phyloP scores from a whole-genome alignment of 192 early-diverging fungal species.

The Dissophora ornata region DNA sequence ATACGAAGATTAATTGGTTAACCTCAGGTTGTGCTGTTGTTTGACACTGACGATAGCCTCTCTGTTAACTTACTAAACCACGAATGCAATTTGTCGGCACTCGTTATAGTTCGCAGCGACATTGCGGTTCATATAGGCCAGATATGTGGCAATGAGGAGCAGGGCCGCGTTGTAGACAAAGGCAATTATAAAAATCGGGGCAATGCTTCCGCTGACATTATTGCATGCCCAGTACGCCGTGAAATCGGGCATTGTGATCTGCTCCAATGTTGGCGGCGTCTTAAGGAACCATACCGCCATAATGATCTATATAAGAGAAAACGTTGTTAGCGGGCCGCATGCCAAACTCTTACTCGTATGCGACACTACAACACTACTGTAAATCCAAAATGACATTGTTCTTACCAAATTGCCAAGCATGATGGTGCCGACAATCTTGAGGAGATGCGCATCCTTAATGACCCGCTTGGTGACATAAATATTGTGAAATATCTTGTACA shows the following conservation, averaged over 20 bases:
- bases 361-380: too few relatives aligned
- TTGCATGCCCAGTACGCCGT: slow-evolving; percentile 36
- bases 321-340: too few relatives aligned
- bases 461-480: slow-evolving; percentile 50
- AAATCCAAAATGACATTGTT: too few relatives aligned
- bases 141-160: slow-evolving; percentile 32
- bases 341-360: too few relatives aligned
- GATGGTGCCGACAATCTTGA: slow-evolving; percentile 45
- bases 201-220: slow-evolving; percentile 2
- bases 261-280: slow-evolving; percentile 17
- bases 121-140: slow-evolving; percentile 55
- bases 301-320: slow-evolving; percentile 52
- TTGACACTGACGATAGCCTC: too few relatives aligned
- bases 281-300: slow-evolving; percentile 39
- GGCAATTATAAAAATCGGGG: slow-evolving; percentile 32
- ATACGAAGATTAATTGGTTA: background rate
- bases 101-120: slow-evolving; percentile 61
- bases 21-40: too few relatives aligned
- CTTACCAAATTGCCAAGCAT: slow-evolving; percentile 50
- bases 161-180: slow-evolving; percentile 56
- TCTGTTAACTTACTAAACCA: slow-evolving; percentile 60
- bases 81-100: slow-evolving; percentile 59
- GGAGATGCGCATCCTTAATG: slow-evolving; percentile 44
- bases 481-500: slow-evolving; percentile 56
- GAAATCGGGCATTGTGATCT: slow-evolving; percentile 24